Evolutionary conservation across 2,329 filamentous ascomycete species (phyloP).

Genomic region (Lasiodiplodia sp.): DNA sequence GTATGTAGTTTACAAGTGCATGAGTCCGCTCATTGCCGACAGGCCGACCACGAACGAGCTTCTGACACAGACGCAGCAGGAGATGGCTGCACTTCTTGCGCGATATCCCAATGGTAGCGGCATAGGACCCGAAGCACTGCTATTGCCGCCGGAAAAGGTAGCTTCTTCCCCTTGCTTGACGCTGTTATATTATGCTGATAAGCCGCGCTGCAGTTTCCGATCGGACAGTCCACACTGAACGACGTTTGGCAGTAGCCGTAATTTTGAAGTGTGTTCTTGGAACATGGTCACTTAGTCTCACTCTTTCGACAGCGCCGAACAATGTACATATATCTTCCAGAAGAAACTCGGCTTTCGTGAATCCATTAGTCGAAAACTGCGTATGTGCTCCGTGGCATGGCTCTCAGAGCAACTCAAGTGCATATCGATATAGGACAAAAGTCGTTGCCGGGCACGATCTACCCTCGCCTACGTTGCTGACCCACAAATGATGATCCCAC

Average conservation of each 20-base stretch:
- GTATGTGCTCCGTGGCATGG: slow-evolving; percentile 7
- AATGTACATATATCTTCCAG: neutral
- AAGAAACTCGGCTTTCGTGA: neutral
- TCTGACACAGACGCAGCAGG: neutral
- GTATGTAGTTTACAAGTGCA: neutral
- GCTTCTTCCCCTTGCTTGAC: too few species aligned
- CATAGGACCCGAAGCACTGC: neutral
- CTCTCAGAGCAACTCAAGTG: neutral
- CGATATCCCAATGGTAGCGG: neutral
- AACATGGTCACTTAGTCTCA: too few species aligned
- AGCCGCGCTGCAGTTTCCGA: neutral
- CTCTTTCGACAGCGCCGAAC: neutral
- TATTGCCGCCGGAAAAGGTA: neutral
- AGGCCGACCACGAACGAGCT: neutral
- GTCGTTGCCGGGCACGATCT: neutral
- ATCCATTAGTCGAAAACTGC: slow-evolving; percentile 5
- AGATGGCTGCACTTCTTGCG: neutral
- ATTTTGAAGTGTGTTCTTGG: neutral
- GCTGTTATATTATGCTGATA: neutral
- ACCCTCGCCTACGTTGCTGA: too few species aligned
- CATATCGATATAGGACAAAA: neutral
- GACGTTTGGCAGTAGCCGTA: neutral
- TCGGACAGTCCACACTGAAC: neutral
- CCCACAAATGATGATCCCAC: neutral
- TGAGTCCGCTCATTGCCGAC: neutral